Percentiles rank a stretch among this genome's conserved stretches.
phyloP scores from a whole-genome alignment of 192 early-diverging fungal species.

The Pilaira anomala region DNA sequence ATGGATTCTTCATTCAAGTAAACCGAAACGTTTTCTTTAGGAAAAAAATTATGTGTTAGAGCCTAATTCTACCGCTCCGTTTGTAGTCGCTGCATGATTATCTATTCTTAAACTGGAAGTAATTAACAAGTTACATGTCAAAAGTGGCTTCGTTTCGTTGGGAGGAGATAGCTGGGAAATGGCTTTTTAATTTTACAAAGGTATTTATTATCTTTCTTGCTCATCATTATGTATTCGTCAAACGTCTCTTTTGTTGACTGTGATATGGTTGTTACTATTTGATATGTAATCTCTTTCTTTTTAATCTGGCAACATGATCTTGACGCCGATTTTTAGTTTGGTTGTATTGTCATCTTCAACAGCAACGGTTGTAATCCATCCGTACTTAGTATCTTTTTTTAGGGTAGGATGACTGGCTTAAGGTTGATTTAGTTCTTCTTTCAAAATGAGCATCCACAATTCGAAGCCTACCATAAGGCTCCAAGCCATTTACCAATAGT shows the following conservation, averaged over 20 bases:
- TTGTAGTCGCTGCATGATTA: not conserved
- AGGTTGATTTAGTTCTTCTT: constrained; percentile 1
- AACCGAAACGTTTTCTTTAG: not conserved
- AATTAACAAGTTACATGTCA: constrained; percentile 7
- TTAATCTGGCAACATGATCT: too few relatives aligned
- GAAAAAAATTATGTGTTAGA: not conserved
- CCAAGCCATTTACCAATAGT: not conserved
- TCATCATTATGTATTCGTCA: too few relatives aligned
- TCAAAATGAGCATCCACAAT: constrained; percentile 1
- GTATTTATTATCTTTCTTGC: too few relatives aligned
- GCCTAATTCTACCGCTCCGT: constrained; percentile 1
- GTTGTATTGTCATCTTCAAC: constrained; percentile 5
- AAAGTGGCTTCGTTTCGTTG: too few relatives aligned
- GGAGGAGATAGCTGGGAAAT: too few relatives aligned
- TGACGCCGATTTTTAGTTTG: not conserved
- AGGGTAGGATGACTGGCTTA: not conserved
- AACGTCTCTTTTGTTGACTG: too few relatives aligned
- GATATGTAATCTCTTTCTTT: too few relatives aligned
- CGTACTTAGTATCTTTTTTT: not conserved
- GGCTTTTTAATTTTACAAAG: too few relatives aligned
- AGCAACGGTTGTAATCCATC: not conserved
- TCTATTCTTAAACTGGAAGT: not conserved
- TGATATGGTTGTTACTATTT: too few relatives aligned
- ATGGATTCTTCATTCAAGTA: constrained; percentile 6
- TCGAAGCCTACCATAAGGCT: not conserved